Conservation (phyloP, 345 rosid genomes). For the Cochlearia excelsa region DNA sequence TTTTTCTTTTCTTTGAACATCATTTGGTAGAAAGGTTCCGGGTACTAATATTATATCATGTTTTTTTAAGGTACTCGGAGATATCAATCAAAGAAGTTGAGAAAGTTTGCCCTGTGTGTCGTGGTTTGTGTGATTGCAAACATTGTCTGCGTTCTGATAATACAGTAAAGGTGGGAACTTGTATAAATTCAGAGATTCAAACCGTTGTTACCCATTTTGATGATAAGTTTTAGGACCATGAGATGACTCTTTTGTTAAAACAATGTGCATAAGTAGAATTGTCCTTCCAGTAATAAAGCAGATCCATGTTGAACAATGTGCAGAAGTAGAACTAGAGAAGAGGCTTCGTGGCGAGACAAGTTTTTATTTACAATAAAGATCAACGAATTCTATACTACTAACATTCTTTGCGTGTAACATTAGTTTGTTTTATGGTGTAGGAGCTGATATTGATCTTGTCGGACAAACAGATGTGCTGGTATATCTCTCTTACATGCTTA, state of each 20-base stretch:
- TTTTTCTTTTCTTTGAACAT: background rate
- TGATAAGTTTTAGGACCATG: slow-evolving; percentile 13
- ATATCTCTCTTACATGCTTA: slow-evolving; percentile 6
- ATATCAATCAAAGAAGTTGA: slow-evolving; percentile 70
- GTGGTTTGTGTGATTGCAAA: slow-evolving; percentile 88
- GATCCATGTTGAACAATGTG: slow-evolving; percentile 81
- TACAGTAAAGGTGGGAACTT: slow-evolving; percentile 64
- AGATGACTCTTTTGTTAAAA: slow-evolving; percentile 14
- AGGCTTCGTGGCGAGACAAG: slow-evolving; percentile 62
- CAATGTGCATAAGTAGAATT: slow-evolving; percentile 57
- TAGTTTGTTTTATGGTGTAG: slow-evolving; percentile 42
- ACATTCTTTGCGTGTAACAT: slow-evolving; percentile 4
- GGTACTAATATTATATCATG: slow-evolving; percentile 13
- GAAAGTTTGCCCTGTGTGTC: slow-evolving; percentile 92
- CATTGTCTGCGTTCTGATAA: slow-evolving; percentile 79
- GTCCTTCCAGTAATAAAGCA: slow-evolving; percentile 86
- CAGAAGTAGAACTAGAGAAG: slow-evolving; percentile 84
- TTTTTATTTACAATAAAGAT: slow-evolving; percentile 14
- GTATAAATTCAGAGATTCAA: slow-evolving; percentile 7
- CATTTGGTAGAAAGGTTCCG: background rate
- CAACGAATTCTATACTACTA: slow-evolving; percentile 8
- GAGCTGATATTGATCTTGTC: slow-evolving; percentile 66
- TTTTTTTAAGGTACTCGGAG: slow-evolving; percentile 58
- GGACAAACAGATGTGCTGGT: slow-evolving; percentile 99
- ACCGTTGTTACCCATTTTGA: background rate